A percentile compares a stretch with the other conserved stretches of the same genome.
phyloP scores from a whole-genome alignment of 2,329 filamentous ascomycete species.

The Penicillium sp. region DNA sequence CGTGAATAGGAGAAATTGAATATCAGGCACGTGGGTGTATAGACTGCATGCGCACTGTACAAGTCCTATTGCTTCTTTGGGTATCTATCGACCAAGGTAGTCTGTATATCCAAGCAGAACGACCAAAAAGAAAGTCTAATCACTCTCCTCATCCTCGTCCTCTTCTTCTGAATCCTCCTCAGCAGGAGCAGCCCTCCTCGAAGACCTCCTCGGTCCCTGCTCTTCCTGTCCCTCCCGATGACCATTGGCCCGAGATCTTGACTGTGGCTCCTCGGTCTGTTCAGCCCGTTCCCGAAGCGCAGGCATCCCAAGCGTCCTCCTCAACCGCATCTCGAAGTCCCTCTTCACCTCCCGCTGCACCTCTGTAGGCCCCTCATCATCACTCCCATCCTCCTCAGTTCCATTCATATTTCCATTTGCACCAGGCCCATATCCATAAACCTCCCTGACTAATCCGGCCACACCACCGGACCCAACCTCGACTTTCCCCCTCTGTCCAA shows the following conservation, averaged over 20 bases:
- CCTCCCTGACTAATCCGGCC: conserved; percentile 62
- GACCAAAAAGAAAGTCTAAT: neutral
- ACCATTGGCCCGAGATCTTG: neutral
- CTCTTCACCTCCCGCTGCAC: conserved; percentile 10
- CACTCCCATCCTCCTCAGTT: conserved; percentile 11
- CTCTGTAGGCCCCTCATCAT: conserved; percentile 8
- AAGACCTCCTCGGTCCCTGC: conserved; percentile 8
- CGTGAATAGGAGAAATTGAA: too few species aligned
- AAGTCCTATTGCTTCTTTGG: neutral
- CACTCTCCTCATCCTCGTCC: conserved; percentile 3
- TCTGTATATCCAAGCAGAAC: neutral
- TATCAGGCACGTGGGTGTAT: too few species aligned
- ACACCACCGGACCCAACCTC: conserved; percentile 80
- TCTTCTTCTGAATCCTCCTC: conserved; percentile 3
- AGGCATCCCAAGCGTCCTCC: conserved; percentile 60
- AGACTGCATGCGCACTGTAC: neutral
- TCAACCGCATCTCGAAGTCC: conserved; percentile 62
- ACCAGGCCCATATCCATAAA: conserved; percentile 41
- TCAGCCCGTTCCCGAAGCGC: conserved; percentile 1
- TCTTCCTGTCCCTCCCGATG: neutral
- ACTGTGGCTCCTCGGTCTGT: neutral
- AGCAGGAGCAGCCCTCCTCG: conserved; percentile 9
- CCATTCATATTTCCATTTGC: conserved; percentile 7
- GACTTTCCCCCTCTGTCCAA: conserved; percentile 80
- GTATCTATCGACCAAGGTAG: neutral